These are phyloP conservation scores for Camelina laxa DNA, from an alignment of 345 rosid genomes.

Conservation along the genomic window DNA sequence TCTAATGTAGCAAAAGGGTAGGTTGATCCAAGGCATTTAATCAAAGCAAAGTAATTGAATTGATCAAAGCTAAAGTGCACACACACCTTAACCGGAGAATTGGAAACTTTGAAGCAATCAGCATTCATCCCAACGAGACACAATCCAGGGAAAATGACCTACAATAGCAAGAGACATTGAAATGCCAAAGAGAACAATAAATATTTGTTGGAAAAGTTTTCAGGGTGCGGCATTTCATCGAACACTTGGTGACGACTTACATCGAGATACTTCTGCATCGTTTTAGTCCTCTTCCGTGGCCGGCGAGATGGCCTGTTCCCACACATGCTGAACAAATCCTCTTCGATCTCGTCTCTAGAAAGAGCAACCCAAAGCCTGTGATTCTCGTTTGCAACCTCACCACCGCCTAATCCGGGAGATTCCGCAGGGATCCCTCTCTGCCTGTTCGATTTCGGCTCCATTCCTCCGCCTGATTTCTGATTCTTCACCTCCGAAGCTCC, in stretches of 20 bases:
- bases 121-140: constrained; percentile 83
- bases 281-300: constrained; percentile 77
- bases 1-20: constrained; percentile 18
- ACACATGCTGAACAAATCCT: constrained; percentile 83
- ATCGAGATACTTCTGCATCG: constrained; percentile 76
- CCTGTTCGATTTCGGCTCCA: constrained; percentile 66
- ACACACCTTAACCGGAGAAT: constrained; percentile 66
- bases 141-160: constrained; percentile 80
- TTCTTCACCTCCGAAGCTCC: constrained; percentile 38
- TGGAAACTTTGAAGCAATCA: constrained; percentile 66
- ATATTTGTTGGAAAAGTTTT: neutral
- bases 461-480: constrained; percentile 42
- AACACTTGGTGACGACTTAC: constrained; percentile 50
- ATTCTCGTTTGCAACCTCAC: constrained; percentile 63
- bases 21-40: constrained; percentile 6
- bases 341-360: constrained; percentile 89
- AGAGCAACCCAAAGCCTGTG: constrained; percentile 73
- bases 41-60: constrained; percentile 14
- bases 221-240: constrained; percentile 35
- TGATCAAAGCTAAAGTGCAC: neutral
- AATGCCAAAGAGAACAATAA: neutral
- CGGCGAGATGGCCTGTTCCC: constrained; percentile 82
- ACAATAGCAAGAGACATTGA: neutral
- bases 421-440: constrained; percentile 68
- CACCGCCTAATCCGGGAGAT: constrained; percentile 48